Evolutionary conservation across 2,329 filamentous ascomycete species (phyloP).

Genomic region (Bipolaris gigantea): DNA sequence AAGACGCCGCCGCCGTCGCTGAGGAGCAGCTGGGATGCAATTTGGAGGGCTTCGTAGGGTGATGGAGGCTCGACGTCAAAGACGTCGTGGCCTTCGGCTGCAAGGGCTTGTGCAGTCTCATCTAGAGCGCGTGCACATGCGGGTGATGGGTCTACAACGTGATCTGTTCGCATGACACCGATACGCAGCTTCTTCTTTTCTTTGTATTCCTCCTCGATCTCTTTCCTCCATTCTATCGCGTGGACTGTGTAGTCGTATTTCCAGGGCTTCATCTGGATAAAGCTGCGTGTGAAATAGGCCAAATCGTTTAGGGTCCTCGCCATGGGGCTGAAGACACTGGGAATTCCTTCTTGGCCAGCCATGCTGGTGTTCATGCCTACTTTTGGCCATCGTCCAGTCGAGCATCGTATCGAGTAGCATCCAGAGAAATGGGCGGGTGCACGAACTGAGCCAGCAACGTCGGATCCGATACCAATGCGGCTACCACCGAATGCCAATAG

Average conservation of each 20-base stretch:
- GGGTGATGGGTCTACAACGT: slow-evolving; percentile 82
- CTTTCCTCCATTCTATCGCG: slow-evolving; percentile 75
- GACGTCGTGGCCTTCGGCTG: slow-evolving; percentile 74
- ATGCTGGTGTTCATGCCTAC: slow-evolving; percentile 82
- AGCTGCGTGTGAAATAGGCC: slow-evolving; percentile 76
- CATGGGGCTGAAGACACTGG: slow-evolving; percentile 92
- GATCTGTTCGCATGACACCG: slow-evolving; percentile 76
- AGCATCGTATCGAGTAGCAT: slow-evolving; percentile 84
- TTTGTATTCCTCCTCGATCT: slow-evolving; percentile 61
- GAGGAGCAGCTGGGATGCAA: slow-evolving; percentile 80
- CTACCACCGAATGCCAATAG: slow-evolving; percentile 79
- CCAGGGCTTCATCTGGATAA: slow-evolving; percentile 85
- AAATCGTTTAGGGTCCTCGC: slow-evolving; percentile 80
- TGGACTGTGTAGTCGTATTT: slow-evolving; percentile 84
- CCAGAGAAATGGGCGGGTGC: slow-evolving; percentile 87
- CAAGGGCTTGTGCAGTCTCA: slow-evolving; percentile 69
- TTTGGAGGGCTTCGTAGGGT: slow-evolving; percentile 72
- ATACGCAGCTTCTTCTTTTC: slow-evolving; percentile 68
- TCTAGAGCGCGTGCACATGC: slow-evolving; percentile 78
- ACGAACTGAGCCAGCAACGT: slow-evolving; percentile 87
- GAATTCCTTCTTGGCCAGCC: slow-evolving; percentile 88
- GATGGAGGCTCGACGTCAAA: slow-evolving; percentile 64
- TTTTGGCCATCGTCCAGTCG: slow-evolving; percentile 88
- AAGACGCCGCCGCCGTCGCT: slow-evolving; percentile 82
- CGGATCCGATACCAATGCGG: slow-evolving; percentile 85